Evolutionary conservation across 1,284 basidiomycete species (phyloP).

Genomic region (Cutaneotrichosporon cutaneum): DNA sequence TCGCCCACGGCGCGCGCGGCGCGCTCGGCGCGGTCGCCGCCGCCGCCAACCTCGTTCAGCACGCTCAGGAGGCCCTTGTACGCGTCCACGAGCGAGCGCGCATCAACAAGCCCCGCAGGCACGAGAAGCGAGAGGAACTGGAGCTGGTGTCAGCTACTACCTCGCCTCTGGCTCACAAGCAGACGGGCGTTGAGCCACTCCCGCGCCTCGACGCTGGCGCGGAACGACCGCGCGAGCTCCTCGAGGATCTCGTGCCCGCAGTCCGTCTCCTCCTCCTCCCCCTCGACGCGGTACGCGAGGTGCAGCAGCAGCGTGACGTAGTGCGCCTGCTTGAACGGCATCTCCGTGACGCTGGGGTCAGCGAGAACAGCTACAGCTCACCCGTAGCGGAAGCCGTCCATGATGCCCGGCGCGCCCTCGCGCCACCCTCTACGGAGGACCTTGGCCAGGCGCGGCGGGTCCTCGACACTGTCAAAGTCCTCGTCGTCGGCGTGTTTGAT

Average conservation of each 20-base stretch:
- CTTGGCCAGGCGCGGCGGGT: slow-evolving; percentile 65
- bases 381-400: slow-evolving; percentile 71
- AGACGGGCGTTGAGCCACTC: slow-evolving; percentile 84
- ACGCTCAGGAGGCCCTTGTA: slow-evolving; percentile 79
- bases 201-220: slow-evolving; percentile 76
- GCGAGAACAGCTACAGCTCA: slow-evolving; percentile 47
- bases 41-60: slow-evolving; percentile 84
- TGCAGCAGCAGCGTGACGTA: slow-evolving; percentile 77
- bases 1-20: slow-evolving; percentile 84
- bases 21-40: slow-evolving; percentile 76
- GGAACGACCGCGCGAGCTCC: slow-evolving; percentile 83
- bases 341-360: slow-evolving; percentile 69
- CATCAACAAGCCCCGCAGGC: slow-evolving; percentile 68
- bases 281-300: slow-evolving; percentile 58
- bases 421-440: slow-evolving; percentile 66
- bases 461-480: slow-evolving; percentile 59
- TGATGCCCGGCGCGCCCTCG: slow-evolving; percentile 60
- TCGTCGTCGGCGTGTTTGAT: slow-evolving; percentile 74
- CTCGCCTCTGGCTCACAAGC: slow-evolving; percentile 62
- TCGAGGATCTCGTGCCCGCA: slow-evolving; percentile 75
- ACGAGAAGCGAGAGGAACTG: slow-evolving; percentile 87
- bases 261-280: slow-evolving; percentile 49
- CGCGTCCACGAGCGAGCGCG: slow-evolving; percentile 71
- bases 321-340: slow-evolving; percentile 86
- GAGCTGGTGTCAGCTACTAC: slow-evolving; percentile 58